A percentile compares a stretch with the other conserved stretches of the same genome.
Evolutionary conservation across 2,329 filamentous ascomycete genomes (phyloP).

Genomic region (Daldinia sp.): DNA sequence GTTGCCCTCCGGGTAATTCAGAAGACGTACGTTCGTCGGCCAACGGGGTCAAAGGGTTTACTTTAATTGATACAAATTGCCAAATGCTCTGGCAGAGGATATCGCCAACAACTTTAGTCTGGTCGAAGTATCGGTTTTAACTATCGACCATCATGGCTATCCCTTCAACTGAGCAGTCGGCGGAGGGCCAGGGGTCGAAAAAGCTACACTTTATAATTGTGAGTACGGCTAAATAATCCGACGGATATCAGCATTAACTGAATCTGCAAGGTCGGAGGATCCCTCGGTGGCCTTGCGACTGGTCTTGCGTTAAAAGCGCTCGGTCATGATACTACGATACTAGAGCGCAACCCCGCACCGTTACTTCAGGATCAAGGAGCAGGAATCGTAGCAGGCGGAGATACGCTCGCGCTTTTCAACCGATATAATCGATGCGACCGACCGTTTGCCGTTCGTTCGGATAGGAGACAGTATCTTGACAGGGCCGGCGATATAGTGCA

Average conservation of each 20-base stretch:
- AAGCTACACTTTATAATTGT: slow-evolving; percentile 44
- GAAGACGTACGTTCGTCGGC: slow-evolving; percentile 20
- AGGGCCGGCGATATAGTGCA: slow-evolving; percentile 47
- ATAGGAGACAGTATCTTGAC: slow-evolving; percentile 48
- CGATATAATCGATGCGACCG: slow-evolving; percentile 51
- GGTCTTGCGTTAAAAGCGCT: slow-evolving; percentile 52
- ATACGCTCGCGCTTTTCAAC: slow-evolving; percentile 53
- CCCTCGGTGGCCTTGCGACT: slow-evolving; percentile 51
- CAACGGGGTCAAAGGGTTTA: slow-evolving; percentile 14
- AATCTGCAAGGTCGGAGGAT: slow-evolving; percentile 51
- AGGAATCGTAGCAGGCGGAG: slow-evolving; percentile 56
- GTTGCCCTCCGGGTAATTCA: slow-evolving; percentile 34
- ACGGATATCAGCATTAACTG: neutral
- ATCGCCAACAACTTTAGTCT: neutral
- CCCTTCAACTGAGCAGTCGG: slow-evolving; percentile 2
- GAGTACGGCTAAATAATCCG: slow-evolving; percentile 2
- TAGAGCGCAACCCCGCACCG: slow-evolving; percentile 53
- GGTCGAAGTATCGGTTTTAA: neutral
- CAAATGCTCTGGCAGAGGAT: slow-evolving; percentile 1
- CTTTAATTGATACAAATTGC: slow-evolving; percentile 15
- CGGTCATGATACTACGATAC: slow-evolving; percentile 53
- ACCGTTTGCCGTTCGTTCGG: slow-evolving; percentile 44
- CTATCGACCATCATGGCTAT: slow-evolving; percentile 30
- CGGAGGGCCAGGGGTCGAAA: slow-evolving; percentile 20
- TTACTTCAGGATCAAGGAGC: slow-evolving; percentile 59